Conservation (phyloP, 2,329 filamentous ascomycete species). For the Penicillium sp. region DNA sequence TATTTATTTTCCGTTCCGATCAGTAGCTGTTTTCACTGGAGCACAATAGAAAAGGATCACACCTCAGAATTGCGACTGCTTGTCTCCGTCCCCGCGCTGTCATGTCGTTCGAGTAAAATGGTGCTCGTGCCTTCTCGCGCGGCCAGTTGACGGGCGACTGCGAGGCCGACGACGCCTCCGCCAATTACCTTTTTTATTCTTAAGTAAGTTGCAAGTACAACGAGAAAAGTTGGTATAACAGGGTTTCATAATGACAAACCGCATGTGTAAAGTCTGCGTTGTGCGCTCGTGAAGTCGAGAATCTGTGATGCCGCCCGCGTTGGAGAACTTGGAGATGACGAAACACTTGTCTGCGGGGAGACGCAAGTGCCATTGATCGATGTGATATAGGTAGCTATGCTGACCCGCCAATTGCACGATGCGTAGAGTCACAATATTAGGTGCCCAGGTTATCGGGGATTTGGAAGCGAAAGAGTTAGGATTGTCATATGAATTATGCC, state of each 20-base stretch:
- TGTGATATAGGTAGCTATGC: too few species aligned
- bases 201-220: background rate
- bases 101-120: slow-evolving; percentile 76
- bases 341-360: slow-evolving; percentile 5
- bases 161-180: slow-evolving; percentile 72
- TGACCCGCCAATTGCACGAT: too few species aligned
- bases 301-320: slow-evolving; percentile 23
- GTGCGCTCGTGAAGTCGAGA: slow-evolving; percentile 6
- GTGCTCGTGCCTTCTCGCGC: slow-evolving; percentile 58
- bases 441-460: background rate
- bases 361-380: background rate
- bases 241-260: slow-evolving; percentile 25
- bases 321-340: slow-evolving; percentile 37
- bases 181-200: slow-evolving; percentile 54
- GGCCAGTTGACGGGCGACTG: slow-evolving; percentile 70
- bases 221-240: background rate
- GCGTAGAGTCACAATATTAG: too few species aligned
- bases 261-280: slow-evolving; percentile 62
- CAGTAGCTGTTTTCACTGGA: background rate
- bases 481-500: too few species aligned
- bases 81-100: slow-evolving; percentile 74
- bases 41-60: slow-evolving; percentile 4
- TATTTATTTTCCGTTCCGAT: slow-evolving; percentile 22
- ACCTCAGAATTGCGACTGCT: slow-evolving; percentile 86
- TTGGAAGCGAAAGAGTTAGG: too few species aligned